Evolutionary conservation across 164 flowering plant genomes (phyloP).

Genomic region (Paratinospora sagittata): DNA sequence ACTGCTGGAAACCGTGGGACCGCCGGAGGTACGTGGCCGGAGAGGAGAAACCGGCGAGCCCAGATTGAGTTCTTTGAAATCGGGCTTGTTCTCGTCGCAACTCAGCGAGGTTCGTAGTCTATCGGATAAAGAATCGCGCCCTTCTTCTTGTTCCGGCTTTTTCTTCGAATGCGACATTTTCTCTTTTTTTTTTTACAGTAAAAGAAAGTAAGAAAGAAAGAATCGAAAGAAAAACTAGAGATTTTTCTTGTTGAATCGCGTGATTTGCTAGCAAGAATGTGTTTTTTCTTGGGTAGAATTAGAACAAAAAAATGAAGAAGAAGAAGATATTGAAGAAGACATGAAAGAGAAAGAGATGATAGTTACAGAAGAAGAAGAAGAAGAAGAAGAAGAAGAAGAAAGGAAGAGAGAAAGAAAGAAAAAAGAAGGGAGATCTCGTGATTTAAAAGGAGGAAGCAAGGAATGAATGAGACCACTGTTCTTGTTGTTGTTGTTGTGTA

Average conservation of each 20-base stretch:
- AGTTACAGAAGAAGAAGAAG: no score
- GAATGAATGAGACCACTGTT: constrained; percentile 48
- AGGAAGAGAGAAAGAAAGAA: no score
- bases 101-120: constrained; percentile 36
- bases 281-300: not conserved
- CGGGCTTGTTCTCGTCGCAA: constrained; percentile 57
- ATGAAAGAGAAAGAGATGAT: no score
- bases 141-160: constrained; percentile 31
- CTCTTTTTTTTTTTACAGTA: no score
- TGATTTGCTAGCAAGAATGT: no score
- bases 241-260: constrained; percentile 9
- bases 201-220: no score
- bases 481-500: no score
- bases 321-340: no score
- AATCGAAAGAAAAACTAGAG: not conserved
- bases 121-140: constrained; percentile 35
- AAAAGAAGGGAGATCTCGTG: constrained; percentile 94
- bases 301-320: constrained; percentile 1
- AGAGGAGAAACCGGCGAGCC: constrained; percentile 88
- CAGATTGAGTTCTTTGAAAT: constrained; percentile 69
- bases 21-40: constrained; percentile 17
- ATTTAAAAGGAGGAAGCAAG: constrained; percentile 59
- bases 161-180: constrained; percentile 45
- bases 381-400: constrained; percentile 6
- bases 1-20: constrained; percentile 40